These are phyloP conservation scores for Moesziomyces parantarcticus DNA, from an alignment of 1,284 basidiomycete species.

Conservation along the genomic window DNA sequence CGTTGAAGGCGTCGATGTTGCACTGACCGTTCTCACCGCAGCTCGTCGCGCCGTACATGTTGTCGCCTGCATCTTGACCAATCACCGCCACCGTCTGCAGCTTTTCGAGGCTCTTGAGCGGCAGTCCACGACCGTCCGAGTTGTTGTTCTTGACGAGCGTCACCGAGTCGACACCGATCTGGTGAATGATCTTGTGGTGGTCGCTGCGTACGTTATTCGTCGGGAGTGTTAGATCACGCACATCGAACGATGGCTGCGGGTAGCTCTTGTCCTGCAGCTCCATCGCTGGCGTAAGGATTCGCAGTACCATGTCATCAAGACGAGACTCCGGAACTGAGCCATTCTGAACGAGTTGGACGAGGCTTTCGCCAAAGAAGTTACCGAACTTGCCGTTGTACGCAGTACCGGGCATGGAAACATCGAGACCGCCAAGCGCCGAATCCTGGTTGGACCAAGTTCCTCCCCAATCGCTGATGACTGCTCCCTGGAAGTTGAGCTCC, in stretches of 20 bases:
- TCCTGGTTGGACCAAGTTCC: slow-evolving; percentile 50
- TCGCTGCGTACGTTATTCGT: slow-evolving; percentile 54
- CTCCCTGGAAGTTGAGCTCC: slow-evolving; percentile 82
- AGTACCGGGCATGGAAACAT: slow-evolving; percentile 70
- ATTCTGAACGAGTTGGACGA: slow-evolving; percentile 76
- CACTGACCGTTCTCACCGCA: slow-evolving; percentile 31
- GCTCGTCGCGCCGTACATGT: slow-evolving; percentile 29
- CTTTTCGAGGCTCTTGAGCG: slow-evolving; percentile 29
- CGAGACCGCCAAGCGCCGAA: slow-evolving; percentile 75
- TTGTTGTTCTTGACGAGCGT: slow-evolving; percentile 59
- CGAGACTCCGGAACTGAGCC: slow-evolving; percentile 76
- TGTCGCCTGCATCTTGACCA: slow-evolving; percentile 41
- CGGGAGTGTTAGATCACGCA: slow-evolving; percentile 24
- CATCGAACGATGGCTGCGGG: slow-evolving; percentile 45
- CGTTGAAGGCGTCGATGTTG: slow-evolving; percentile 40
- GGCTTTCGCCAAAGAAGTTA: slow-evolving; percentile 68
- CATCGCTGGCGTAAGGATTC: slow-evolving; percentile 60
- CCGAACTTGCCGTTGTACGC: slow-evolving; percentile 35
- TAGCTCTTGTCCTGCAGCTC: slow-evolving; percentile 43
- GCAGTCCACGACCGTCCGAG: slow-evolving; percentile 23
- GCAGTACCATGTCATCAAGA: slow-evolving; percentile 68
- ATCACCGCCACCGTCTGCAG: slow-evolving; percentile 35
- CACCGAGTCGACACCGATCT: slow-evolving; percentile 52
- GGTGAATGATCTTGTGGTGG: slow-evolving; percentile 50
- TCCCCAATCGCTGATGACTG: slow-evolving; percentile 70